phyloP scores from a whole-genome alignment of 192 early-diverging fungal species.

The Coemansia asiatica region DNA sequence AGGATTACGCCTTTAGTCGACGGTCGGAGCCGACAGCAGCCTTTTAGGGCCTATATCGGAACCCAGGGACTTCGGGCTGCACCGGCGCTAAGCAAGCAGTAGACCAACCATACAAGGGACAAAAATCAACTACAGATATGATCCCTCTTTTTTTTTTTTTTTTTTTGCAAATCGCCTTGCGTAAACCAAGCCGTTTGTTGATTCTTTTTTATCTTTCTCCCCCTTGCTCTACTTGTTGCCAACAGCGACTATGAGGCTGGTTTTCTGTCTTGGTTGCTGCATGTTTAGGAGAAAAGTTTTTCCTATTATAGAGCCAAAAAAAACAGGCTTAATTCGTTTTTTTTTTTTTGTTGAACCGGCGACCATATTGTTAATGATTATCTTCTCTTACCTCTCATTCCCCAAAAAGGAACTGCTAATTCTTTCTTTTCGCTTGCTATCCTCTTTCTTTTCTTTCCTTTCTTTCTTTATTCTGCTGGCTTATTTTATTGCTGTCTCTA shows the following conservation, averaged over 20 bases:
- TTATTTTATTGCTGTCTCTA: constrained; percentile 2
- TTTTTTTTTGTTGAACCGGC: not conserved
- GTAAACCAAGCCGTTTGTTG: not conserved
- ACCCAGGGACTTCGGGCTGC: not conserved
- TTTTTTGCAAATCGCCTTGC: not conserved
- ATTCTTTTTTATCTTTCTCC: not conserved
- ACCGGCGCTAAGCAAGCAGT: not conserved
- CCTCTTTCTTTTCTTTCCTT: not conserved
- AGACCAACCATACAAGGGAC: not conserved
- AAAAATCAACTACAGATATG: no score
- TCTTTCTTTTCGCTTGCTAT: not conserved
- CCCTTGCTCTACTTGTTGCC: not conserved
- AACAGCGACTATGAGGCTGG: not conserved
- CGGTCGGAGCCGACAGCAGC: not conserved
- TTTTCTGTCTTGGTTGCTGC: not conserved
- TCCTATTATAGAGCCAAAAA: not conserved
- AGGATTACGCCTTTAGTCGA: constrained; percentile 12
- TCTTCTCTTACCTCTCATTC: not conserved
- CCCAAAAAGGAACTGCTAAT: not conserved
- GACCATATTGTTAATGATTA: not conserved
- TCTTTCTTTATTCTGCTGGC: not conserved
- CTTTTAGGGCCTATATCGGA: not conserved
- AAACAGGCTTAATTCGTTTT: not conserved
- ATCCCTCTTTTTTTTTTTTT: not conserved
- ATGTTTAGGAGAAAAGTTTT: not conserved